Base-by-base conservation (phyloP, 352 stramenopile genomes). In the Phytophthora agathidicida region DNA sequence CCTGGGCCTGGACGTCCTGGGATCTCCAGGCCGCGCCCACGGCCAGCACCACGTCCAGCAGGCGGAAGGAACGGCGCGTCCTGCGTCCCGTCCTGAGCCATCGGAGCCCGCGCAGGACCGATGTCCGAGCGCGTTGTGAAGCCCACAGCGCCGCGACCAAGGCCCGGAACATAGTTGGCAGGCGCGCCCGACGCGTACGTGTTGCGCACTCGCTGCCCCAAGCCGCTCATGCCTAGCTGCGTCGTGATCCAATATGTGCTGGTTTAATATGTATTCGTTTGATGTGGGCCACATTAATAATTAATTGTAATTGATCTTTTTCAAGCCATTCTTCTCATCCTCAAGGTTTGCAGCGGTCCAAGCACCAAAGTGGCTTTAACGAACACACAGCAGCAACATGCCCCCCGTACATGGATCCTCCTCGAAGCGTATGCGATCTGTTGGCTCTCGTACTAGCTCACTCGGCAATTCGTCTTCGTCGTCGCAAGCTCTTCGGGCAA, bases 61-160 rank as follows among this genome's bases (percentile, higher is more conserved):
- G 67, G 56, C 36, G 97, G 97, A 7, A 95, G 77, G 36, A 80
- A 80, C 10, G 89, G 81, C 9, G 87, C 80, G 3, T 77, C 53
- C 30, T 87, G 86, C 17, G 77, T 72, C 16, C 78, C 88, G 35
- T 92, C 84, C 11, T 80, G 73, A 6, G 70, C 65, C 48, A 81
- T 72, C 8, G 86, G 75, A 7, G 83, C 75, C 16, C 88, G 77
- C 43, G 91, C 94, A 3, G 95, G 93, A 5, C 96, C 97, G 57
- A 99, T 98, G 67, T 99, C 96, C 45, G 89, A 98, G 11, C 96
- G 92, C 14, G 96, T 99, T 5, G 96, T 98, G 73, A 99, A 99
- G 19, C 97, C 97, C 31, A 98, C 83, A 24, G 96, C 97, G 43
- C 97, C 97, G 46, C 96, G 91, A 20, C 97, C 97, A 6, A 98